Evolutionary conservation across 2,329 filamentous ascomycete species (phyloP).

Genomic region (Fusarium hainanense): DNA sequence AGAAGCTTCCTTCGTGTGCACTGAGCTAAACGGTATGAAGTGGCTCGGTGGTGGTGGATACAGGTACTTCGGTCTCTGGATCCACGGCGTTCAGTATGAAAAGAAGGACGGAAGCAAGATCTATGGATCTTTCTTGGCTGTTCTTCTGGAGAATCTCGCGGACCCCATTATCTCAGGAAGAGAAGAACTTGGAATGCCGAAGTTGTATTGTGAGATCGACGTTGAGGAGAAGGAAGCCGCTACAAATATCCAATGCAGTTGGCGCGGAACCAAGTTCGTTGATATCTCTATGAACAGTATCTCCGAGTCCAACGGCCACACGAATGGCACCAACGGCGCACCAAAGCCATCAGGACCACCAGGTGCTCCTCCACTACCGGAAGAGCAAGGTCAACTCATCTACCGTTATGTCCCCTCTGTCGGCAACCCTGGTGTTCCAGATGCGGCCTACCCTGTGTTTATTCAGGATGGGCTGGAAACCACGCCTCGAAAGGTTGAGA

Average conservation of each 20-base stretch:
- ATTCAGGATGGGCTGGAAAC: constrained; percentile 1
- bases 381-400: constrained; percentile 2
- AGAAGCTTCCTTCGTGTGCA: constrained; percentile 56
- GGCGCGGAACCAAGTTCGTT: constrained; percentile 25
- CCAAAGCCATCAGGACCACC: background rate
- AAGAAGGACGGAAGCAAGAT: constrained; percentile 60
- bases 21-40: constrained; percentile 61
- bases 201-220: constrained; percentile 65
- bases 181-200: constrained; percentile 72
- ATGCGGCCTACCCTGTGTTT: constrained; percentile 14
- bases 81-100: constrained; percentile 70
- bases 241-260: constrained; percentile 13
- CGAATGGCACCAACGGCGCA: background rate
- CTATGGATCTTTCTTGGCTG: constrained; percentile 64
- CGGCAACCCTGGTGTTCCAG: constrained; percentile 1
- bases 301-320: background rate
- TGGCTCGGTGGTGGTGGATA: constrained; percentile 73
- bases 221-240: constrained; percentile 36
- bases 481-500: constrained; percentile 13
- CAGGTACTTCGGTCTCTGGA: constrained; percentile 67
- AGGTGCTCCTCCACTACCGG: constrained; percentile 25
- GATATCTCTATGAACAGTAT: constrained; percentile 16
- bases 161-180: constrained; percentile 70
- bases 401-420: constrained; percentile 23
- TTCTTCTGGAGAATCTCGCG: constrained; percentile 67